Conservation (phyloP, 192 early-diverging fungal genomes). For the Pilaira anomala region DNA sequence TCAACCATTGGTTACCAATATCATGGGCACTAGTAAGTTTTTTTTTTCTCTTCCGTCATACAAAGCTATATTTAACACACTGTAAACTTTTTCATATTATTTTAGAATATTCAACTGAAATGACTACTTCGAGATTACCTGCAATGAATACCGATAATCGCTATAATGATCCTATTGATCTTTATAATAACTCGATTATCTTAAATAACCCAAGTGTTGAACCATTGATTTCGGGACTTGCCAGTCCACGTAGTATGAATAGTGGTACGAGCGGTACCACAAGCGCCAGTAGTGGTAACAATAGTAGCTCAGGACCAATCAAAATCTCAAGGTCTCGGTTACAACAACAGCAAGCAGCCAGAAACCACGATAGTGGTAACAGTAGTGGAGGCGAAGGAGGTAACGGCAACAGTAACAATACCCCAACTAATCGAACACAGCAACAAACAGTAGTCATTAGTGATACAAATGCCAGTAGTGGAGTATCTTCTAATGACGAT, state of each 20-base stretch:
- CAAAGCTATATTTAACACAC: background rate
- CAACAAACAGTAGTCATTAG: background rate
- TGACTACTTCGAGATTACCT: background rate
- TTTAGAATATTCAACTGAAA: background rate
- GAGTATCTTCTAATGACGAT: slow-evolving; percentile 22
- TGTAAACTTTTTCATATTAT: too few species aligned
- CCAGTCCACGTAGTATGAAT: background rate
- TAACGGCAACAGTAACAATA: background rate
- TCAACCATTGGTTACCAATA: slow-evolving; percentile 18
- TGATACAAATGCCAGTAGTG: background rate
- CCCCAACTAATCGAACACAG: background rate
- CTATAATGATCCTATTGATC: background rate
- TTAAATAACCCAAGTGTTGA: too few species aligned
- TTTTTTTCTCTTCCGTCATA: background rate
- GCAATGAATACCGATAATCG: background rate
- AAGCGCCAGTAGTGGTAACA: background rate
- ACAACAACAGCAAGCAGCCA: background rate
- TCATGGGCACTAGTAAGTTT: slow-evolving; percentile 5
- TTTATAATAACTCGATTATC: background rate
- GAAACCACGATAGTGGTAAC: background rate
- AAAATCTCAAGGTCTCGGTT: background rate
- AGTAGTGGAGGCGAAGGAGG: background rate
- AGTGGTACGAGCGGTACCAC: background rate
- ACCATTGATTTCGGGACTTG: background rate
- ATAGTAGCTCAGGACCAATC: background rate